A percentile compares a stretch with the other conserved stretches of the same genome.
phyloP scores from a whole-genome alignment of 345 rosid genomes.

The Cardamine chenopodiifolia region DNA sequence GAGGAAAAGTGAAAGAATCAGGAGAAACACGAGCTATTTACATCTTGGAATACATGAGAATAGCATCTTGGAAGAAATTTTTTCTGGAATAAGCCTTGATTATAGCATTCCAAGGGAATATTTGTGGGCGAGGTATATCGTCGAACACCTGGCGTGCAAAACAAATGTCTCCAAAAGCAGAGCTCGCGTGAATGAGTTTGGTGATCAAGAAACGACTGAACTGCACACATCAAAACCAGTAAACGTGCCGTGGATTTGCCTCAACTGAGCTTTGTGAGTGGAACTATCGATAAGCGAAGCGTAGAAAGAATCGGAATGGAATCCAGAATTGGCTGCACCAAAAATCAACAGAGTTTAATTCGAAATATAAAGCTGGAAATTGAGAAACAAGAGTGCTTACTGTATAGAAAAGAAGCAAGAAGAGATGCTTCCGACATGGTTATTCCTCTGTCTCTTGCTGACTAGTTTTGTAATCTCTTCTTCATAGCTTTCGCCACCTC shows the following conservation, averaged over 20 bases:
- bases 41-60: constrained; percentile 59
- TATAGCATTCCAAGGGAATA: constrained; percentile 64
- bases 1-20: constrained; percentile 61
- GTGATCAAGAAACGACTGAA: constrained; percentile 54
- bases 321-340: constrained; percentile 36
- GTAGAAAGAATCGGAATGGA: constrained; percentile 48
- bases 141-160: constrained; percentile 68
- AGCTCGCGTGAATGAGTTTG: constrained; percentile 45
- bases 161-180: constrained; percentile 46
- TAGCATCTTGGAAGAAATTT: constrained; percentile 45
- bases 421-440: constrained; percentile 41
- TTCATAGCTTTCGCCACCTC: constrained; percentile 10
- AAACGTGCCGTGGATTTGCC: constrained; percentile 58
- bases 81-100: constrained; percentile 58
- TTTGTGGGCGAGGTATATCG: constrained; percentile 56
- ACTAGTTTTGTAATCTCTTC: constrained; percentile 12
- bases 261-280: constrained; percentile 42
- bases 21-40: constrained; percentile 51
- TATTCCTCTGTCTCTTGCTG: neutral
- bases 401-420: constrained; percentile 32
- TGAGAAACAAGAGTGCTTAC: constrained; percentile 35
- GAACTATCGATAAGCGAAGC: constrained; percentile 53
- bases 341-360: neutral
- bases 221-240: constrained; percentile 48
- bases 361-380: neutral